Evolutionary conservation across 2,329 filamentous ascomycete genomes (phyloP).

Genomic region (Periconia sp.): DNA sequence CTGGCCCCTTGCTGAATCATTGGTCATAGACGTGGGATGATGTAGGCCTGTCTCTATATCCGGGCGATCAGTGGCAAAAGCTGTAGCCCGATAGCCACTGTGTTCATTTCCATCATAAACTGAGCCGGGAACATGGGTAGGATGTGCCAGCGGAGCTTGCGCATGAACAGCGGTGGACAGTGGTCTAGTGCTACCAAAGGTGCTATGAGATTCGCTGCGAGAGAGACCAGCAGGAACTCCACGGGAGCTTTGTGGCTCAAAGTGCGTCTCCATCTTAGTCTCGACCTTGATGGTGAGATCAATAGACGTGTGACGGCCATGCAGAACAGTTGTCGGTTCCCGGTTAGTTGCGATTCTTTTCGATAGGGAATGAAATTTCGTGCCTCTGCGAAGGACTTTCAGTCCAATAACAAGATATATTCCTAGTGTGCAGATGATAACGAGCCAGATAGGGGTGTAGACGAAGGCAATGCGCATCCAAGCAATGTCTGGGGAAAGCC

Average conservation of each 20-base stretch:
- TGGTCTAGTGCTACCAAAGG: slow-evolving; percentile 32
- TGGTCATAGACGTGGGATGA: slow-evolving; percentile 6
- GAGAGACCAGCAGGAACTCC: slow-evolving; percentile 7
- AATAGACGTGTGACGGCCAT: slow-evolving; percentile 47
- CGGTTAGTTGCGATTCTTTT: slow-evolving; percentile 7
- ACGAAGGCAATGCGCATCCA: slow-evolving; percentile 73
- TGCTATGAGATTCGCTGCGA: slow-evolving; percentile 26
- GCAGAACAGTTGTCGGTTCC: slow-evolving; percentile 21
- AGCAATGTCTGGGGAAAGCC: slow-evolving; percentile 69
- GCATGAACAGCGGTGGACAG: slow-evolving; percentile 5
- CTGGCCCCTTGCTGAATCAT: slow-evolving; percentile 7
- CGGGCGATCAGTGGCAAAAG: slow-evolving; percentile 9
- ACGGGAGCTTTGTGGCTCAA: slow-evolving; percentile 35
- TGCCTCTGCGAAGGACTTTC: slow-evolving; percentile 67
- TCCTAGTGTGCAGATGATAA: slow-evolving; percentile 30
- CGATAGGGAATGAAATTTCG: slow-evolving; percentile 48
- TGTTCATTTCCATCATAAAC: background rate
- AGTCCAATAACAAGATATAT: slow-evolving; percentile 47
- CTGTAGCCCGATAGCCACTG: slow-evolving; percentile 12
- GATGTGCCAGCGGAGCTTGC: background rate
- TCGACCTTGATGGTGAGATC: slow-evolving; percentile 53
- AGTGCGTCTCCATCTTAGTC: slow-evolving; percentile 64
- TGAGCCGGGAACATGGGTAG: background rate
- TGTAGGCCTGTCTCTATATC: slow-evolving; percentile 1
- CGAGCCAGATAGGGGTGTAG: slow-evolving; percentile 69